Percentiles rank a stretch among this genome's conserved stretches.
Conservation (phyloP, 2,329 filamentous ascomycete species). For the Knufia petricola region DNA sequence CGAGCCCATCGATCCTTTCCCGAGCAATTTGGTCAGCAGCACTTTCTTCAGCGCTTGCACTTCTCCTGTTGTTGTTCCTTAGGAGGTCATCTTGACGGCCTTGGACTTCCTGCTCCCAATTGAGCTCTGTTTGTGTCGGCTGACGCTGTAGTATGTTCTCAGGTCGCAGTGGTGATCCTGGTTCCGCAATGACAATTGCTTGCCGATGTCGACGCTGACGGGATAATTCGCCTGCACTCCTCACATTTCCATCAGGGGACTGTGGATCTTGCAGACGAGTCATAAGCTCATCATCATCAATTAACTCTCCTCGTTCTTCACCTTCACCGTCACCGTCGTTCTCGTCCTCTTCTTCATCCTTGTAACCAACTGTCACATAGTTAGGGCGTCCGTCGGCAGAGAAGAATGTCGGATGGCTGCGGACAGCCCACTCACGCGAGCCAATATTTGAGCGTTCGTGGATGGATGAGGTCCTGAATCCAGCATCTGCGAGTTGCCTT, state of each 20-base stretch:
- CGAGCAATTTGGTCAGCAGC: conserved; percentile 4
- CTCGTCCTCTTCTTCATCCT: conserved; percentile 13
- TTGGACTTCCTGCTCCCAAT: conserved; percentile 2
- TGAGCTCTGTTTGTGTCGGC: conserved; percentile 2
- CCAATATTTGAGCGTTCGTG: background rate
- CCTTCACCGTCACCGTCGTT: background rate
- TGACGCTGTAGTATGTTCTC: conserved; percentile 67
- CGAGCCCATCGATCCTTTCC: conserved; percentile 3
- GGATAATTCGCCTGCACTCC: conserved; percentile 48
- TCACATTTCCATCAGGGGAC: conserved; percentile 11
- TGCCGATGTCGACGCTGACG: conserved; percentile 68
- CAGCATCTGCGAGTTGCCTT: conserved; percentile 7
- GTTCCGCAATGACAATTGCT: conserved; percentile 84
- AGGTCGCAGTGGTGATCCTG: conserved; percentile 61
- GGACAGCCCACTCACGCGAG: background rate
- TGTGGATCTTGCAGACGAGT: conserved; percentile 9
- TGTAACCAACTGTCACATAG: conserved; percentile 21
- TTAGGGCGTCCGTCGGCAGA: background rate
- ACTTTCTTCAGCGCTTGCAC: background rate
- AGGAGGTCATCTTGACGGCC: conserved; percentile 2
- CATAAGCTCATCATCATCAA: conserved; percentile 5
- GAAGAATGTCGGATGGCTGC: background rate
- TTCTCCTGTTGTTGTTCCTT: background rate
- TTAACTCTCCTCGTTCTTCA: background rate
- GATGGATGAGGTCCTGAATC: conserved; percentile 22